These are phyloP conservation scores for Fraxinus dipetala DNA, from an alignment of 305 asterid genomes.

Conservation along the genomic window DNA sequence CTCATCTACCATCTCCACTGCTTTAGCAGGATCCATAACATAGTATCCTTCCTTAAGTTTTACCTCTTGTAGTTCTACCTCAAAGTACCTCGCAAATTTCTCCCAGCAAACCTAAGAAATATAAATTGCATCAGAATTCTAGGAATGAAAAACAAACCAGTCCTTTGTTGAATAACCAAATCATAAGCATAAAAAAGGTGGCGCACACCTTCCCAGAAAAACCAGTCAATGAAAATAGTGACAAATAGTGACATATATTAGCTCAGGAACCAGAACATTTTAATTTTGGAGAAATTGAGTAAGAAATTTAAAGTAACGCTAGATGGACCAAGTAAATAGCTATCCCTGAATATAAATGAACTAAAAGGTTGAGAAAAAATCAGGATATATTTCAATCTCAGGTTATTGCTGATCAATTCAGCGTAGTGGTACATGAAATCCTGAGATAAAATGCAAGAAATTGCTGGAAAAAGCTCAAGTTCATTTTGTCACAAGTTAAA, in stretches of 20 bases:
- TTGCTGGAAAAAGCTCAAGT: background rate
- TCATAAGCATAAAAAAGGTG: background rate
- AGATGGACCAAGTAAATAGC: background rate
- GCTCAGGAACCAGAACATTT: background rate
- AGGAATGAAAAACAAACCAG: background rate
- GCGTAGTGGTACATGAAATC: background rate
- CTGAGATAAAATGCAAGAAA: background rate
- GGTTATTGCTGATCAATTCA: background rate
- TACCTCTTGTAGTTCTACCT: constrained; percentile 66
- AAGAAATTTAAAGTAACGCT: background rate
- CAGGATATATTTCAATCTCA: background rate
- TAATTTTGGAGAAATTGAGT: background rate
- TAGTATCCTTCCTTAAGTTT: constrained; percentile 62
- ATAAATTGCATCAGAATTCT: constrained; percentile 3
- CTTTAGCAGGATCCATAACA: constrained; percentile 54
- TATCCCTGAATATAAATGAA: background rate
- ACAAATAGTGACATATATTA: background rate
- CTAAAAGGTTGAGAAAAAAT: background rate
- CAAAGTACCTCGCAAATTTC: constrained; percentile 61
- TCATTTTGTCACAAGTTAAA: background rate
- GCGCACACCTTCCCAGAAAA: background rate
- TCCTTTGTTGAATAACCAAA: background rate
- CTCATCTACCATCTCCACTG: constrained; percentile 64
- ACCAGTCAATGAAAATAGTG: background rate
- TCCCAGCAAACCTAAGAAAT: constrained; percentile 63